A percentile compares a stretch with the other conserved stretches of the same genome.
phyloP scores from a whole-genome alignment of 345 rosid species.

The Eucalyptus decipiens region DNA sequence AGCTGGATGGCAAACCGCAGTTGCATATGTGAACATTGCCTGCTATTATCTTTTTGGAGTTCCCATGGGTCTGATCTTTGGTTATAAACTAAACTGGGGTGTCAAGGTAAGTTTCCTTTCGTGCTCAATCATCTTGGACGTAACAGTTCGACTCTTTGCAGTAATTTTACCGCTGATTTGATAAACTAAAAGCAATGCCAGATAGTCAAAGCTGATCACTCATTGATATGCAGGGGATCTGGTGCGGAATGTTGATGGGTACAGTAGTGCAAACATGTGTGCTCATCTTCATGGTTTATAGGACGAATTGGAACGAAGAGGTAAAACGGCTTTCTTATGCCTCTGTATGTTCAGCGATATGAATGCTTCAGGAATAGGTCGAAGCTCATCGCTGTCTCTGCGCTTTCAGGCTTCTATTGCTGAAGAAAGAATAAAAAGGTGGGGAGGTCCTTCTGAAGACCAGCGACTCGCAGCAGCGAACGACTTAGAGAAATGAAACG shows the following conservation, averaged over 20 bases:
- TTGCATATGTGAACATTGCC: conserved; percentile 51
- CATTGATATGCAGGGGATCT: conserved; percentile 42
- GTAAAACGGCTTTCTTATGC: not conserved
- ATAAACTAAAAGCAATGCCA: not conserved
- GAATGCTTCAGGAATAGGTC: not conserved
- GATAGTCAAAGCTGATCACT: not conserved
- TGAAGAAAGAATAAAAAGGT: conserved; percentile 43
- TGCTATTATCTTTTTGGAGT: conserved; percentile 55
- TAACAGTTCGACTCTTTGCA: not conserved
- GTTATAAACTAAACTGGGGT: conserved; percentile 38
- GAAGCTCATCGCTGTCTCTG: not conserved
- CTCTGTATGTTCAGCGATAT: not conserved
- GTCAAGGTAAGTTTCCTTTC: conserved; percentile 17
- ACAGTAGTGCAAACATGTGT: conserved; percentile 44
- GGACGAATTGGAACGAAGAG: conserved; percentile 65
- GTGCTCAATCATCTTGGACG: not conserved
- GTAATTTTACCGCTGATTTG: not conserved
- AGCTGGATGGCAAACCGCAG: conserved; percentile 53
- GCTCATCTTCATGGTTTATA: conserved; percentile 44
- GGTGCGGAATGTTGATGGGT: conserved; percentile 68
- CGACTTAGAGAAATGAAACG: not conserved
- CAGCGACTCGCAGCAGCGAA: not conserved
- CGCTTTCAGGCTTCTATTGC: conserved; percentile 54
- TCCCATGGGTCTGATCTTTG: conserved; percentile 47
- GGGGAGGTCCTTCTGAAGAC: conserved; percentile 36